Conservation (phyloP, 2,329 filamentous ascomycete genomes). For the Thielaviopsis punctulata region DNA sequence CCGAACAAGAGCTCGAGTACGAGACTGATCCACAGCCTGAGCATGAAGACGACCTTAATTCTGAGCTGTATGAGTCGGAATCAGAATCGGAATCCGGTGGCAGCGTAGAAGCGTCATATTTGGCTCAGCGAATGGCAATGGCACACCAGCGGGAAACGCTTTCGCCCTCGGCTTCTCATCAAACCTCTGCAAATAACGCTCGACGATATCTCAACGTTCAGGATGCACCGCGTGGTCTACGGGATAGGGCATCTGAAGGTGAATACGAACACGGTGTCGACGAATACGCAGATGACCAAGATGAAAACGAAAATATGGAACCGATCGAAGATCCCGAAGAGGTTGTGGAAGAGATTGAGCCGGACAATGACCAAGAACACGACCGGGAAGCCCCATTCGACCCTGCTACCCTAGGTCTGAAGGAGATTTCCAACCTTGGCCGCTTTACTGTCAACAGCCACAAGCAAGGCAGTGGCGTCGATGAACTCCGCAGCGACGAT, state of each 20-base stretch:
- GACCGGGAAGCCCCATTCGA: constrained; percentile 29
- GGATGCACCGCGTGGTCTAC: neutral
- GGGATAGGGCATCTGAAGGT: neutral
- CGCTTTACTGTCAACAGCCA: constrained; percentile 69
- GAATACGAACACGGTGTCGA: neutral
- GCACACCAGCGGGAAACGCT: neutral
- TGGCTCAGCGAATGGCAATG: neutral
- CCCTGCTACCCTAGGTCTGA: constrained; percentile 41
- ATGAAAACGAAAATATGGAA: constrained; percentile 14
- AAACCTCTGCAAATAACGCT: neutral
- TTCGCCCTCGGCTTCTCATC: neutral
- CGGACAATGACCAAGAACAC: constrained; percentile 17
- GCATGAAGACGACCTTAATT: neutral
- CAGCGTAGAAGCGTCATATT: neutral
- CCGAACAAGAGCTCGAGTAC: neutral
- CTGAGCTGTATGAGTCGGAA: neutral
- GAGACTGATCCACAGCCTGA: neutral
- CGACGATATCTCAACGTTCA: neutral
- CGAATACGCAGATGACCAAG: constrained; percentile 12
- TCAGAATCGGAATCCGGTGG: neutral
- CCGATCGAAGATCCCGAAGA: constrained; percentile 15
- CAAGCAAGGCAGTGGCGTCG: constrained; percentile 65
- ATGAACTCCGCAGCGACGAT: constrained; percentile 58
- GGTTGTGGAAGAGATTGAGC: constrained; percentile 14
- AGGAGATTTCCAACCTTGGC: constrained; percentile 71